Percentiles rank a stretch among this genome's conserved stretches.
phyloP scores from a whole-genome alignment of 1,139 yeast genomes.

The Kodamaea arcana region DNA sequence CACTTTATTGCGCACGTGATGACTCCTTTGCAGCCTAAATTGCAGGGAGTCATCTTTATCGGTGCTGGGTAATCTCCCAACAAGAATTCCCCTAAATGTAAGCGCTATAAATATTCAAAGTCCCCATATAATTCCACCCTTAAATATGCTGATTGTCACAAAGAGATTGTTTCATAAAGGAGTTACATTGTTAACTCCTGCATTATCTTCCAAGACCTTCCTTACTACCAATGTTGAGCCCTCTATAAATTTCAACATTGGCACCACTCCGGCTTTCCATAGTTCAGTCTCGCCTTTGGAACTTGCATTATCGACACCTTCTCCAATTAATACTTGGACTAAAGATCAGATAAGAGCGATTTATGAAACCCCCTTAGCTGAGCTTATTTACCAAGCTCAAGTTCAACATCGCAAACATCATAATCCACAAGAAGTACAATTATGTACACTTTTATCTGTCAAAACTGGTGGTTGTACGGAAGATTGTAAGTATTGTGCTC shows the following conservation, averaged over 20 bases:
- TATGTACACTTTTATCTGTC: conserved; percentile 70
- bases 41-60: conserved; percentile 4
- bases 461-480: conserved; percentile 82
- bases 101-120: background rate
- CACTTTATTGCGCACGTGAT: conserved; percentile 6
- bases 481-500: conserved; percentile 80
- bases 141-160: background rate
- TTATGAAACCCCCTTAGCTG: conserved; percentile 63
- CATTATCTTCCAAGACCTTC: conserved; percentile 1
- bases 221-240: conserved; percentile 4
- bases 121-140: background rate
- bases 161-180: background rate
- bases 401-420: conserved; percentile 63
- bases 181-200: background rate
- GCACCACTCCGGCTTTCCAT: conserved; percentile 3
- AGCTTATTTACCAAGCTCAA: conserved; percentile 58
- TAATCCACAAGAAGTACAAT: conserved; percentile 66
- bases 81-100: background rate
- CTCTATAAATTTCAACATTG: conserved; percentile 3
- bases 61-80: background rate
- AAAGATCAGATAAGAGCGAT: conserved; percentile 54
- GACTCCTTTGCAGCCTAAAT: conserved; percentile 6
- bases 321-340: conserved; percentile 56
- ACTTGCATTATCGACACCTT: conserved; percentile 15
- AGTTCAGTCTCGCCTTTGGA: conserved; percentile 5